Evolutionary conservation across 176 grass and related monocot species (phyloP).

Genomic region (Aegilops bicornis): DNA sequence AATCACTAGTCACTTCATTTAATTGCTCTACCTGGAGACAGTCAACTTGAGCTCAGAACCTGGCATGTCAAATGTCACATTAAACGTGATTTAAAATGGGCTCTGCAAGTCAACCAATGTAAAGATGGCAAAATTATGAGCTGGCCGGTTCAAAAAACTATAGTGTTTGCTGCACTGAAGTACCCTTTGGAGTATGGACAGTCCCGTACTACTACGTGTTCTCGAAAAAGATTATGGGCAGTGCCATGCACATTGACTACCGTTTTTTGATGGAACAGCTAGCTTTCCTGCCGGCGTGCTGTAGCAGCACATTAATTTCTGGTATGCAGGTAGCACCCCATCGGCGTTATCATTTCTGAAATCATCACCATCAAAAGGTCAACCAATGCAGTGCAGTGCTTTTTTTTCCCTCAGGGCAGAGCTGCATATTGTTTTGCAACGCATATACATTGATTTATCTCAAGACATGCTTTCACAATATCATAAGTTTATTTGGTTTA

Average conservation of each 20-base stretch:
- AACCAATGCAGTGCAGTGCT: background rate
- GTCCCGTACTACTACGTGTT: background rate
- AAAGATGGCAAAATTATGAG: slow-evolving; percentile 20
- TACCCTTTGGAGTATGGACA: background rate
- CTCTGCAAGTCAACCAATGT: slow-evolving; percentile 3
- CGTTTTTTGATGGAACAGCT: slow-evolving; percentile 39
- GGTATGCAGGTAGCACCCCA: background rate
- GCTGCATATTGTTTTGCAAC: background rate
- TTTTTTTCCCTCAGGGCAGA: background rate
- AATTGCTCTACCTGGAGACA: background rate
- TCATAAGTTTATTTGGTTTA: background rate
- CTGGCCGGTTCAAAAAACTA: slow-evolving; percentile 10
- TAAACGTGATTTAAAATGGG: slow-evolving; percentile 38
- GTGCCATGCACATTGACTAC: slow-evolving; percentile 24
- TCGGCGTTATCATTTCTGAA: slow-evolving; percentile 39
- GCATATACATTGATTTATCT: background rate
- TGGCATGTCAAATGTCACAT: slow-evolving; percentile 30
- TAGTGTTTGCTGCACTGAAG: background rate
- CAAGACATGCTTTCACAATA: background rate
- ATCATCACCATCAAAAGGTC: slow-evolving; percentile 12
- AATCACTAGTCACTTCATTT: background rate
- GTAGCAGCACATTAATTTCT: slow-evolving; percentile 16
- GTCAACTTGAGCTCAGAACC: slow-evolving; percentile 30
- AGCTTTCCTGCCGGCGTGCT: slow-evolving; percentile 32
- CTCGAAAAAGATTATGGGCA: slow-evolving; percentile 26